Percentiles rank a stretch among this genome's conserved stretches.
Evolutionary conservation across 2,329 filamentous ascomycete species (phyloP).

Genomic region (Colletotrichum musicola): DNA sequence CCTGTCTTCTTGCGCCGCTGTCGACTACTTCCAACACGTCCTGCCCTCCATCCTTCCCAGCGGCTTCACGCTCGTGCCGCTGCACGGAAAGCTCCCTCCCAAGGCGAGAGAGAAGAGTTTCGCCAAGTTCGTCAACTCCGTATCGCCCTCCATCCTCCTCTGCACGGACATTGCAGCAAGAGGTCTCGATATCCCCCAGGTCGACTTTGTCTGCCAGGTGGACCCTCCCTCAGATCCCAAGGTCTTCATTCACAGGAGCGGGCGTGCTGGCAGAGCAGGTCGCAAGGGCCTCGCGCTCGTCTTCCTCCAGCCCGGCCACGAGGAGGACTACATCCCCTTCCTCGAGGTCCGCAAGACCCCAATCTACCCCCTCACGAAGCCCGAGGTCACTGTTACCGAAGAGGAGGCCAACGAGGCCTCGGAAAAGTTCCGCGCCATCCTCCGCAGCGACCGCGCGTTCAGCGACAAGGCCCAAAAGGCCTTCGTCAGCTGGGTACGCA

Average conservation of each 20-base stretch:
- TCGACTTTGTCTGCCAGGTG: slow-evolving; percentile 91
- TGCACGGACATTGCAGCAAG: slow-evolving; percentile 94
- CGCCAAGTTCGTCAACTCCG: slow-evolving; percentile 79
- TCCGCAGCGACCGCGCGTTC: slow-evolving; percentile 66
- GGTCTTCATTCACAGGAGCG: slow-evolving; percentile 93
- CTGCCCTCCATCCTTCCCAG: slow-evolving; percentile 79
- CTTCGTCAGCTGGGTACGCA: slow-evolving; percentile 93
- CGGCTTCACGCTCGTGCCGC: slow-evolving; percentile 77
- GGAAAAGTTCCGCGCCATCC: slow-evolving; percentile 70
- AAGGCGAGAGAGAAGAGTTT: slow-evolving; percentile 93
- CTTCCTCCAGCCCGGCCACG: slow-evolving; percentile 84
- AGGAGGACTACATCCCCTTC: slow-evolving; percentile 92
- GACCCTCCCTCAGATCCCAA: slow-evolving; percentile 89
- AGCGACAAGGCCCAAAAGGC: slow-evolving; percentile 91
- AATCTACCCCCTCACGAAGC: slow-evolving; percentile 72
- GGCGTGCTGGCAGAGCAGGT: slow-evolving; percentile 89
- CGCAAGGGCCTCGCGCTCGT: slow-evolving; percentile 87
- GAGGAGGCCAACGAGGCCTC: slow-evolving; percentile 71
- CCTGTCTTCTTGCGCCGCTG: slow-evolving; percentile 91
- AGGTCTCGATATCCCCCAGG: slow-evolving; percentile 90
- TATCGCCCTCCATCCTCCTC: slow-evolving; percentile 82
- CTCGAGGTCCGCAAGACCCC: slow-evolving; percentile 90
- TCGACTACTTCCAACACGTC: slow-evolving; percentile 92
- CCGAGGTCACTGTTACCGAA: slow-evolving; percentile 68
- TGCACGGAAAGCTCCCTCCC: slow-evolving; percentile 93